Base-by-base conservation (phyloP, 768 basidiomycete genomes). In the Podaxis carcinomalis region DNA sequence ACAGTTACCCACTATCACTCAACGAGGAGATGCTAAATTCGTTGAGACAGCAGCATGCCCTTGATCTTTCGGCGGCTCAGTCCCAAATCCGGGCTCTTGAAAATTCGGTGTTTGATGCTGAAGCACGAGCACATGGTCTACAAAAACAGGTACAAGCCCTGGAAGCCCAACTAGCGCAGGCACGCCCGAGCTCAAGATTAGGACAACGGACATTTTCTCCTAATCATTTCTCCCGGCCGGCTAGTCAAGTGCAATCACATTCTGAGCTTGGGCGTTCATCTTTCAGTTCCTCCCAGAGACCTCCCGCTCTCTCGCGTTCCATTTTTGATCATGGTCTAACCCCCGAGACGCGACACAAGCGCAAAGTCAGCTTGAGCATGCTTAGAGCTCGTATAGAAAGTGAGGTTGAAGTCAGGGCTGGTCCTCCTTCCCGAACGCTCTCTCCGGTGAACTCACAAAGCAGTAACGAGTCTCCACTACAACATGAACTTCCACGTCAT, bases 301-400 rank as follows among this genome's bases (percentile, higher is more conserved):
- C 76, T 49, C 66, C 75, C 46, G 67, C 77, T 39, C 77, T 82
- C 42, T 76, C 83, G 27, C 80, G 87, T 25, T 81, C 86, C 1
- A 79, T 85, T 3, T 83, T 90, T 59, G 90, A 92, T 62, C 81
- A 85, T 28, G 82, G 80, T 54, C 78, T 94, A 51, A 84, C 89
- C 5, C 82, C 89, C 0, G 89, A 92, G 72, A 87, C 89, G 37
- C 77, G 83, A 28, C 92, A 93, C 73, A 93, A 93, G 68, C 88
- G 92, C 58, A 83, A 86, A 66, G 85, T 92, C 66, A 92, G 90
- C 73, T 73, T 95, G 66, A 85, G 88, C 72, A 95, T 95, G 90
- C 83, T 95, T 54, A 93, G 93, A 69, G 92, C 91, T 21, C 85
- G 93, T 47, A 95, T 95, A 66, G 90, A 93, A 62, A 89, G 90